These are phyloP conservation scores for Rhizopus arrhizus DNA, from an alignment of 371 early-diverging fungal genomes.

Conservation along the genomic window DNA sequence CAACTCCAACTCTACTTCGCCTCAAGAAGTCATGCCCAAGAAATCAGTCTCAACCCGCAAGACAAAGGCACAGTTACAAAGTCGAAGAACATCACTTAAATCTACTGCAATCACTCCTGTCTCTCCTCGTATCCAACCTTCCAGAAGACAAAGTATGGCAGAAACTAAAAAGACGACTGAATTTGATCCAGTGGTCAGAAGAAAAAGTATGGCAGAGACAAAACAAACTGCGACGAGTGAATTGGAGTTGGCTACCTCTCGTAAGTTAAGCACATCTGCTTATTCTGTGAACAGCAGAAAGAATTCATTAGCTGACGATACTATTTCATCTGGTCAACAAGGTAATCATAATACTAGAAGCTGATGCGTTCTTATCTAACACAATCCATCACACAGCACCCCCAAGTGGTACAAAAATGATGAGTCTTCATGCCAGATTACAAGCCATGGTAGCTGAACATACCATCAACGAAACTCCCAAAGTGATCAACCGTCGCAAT, in stretches of 20 bases:
- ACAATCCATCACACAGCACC: neutral
- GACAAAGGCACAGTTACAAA: conserved; percentile 20
- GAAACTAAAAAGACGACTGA: neutral
- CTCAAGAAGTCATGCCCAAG: conserved; percentile 23
- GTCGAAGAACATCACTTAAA: conserved; percentile 22
- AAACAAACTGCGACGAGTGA: neutral
- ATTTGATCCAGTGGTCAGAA: neutral
- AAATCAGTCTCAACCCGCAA: conserved; percentile 26
- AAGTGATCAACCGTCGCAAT: neutral
- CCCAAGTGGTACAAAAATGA: conserved; percentile 6
- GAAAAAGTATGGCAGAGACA: neutral
- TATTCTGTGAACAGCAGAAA: conserved; percentile 23
- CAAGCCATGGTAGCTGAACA: conserved; percentile 42
- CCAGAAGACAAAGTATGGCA: neutral
- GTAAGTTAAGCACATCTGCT: conserved; percentile 16
- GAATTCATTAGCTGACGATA: conserved; percentile 24
- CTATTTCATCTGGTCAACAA: neutral
- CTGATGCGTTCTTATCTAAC: neutral
- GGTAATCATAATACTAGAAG: neutral
- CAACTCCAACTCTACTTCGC: conserved; percentile 20
- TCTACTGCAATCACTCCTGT: conserved; percentile 5
- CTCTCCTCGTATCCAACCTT: too few species aligned
- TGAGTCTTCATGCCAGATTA: conserved; percentile 34
- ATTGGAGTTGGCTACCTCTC: neutral
- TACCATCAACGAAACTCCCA: conserved; percentile 26